Conservation (phyloP, 2,329 filamentous ascomycete genomes). For the Capronia americana region DNA sequence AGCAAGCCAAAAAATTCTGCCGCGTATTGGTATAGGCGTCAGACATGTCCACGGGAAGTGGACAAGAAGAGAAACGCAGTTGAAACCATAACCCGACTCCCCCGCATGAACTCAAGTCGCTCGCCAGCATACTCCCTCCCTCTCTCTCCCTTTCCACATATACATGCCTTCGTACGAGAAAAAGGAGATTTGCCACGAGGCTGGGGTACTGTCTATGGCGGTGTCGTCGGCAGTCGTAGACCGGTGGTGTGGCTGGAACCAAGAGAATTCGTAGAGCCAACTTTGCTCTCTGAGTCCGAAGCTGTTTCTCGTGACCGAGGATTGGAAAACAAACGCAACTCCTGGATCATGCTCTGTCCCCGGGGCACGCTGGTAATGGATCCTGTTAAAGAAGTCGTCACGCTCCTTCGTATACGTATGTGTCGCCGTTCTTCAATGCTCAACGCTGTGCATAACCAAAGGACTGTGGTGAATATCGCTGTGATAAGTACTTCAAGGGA, state of each 20-base stretch:
- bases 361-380: slow-evolving; percentile 20
- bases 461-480: slow-evolving; percentile 26
- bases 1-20: slow-evolving; percentile 14
- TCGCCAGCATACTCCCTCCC: slow-evolving; percentile 22
- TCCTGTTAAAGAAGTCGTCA: slow-evolving; percentile 20
- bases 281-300: slow-evolving; percentile 25
- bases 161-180: slow-evolving; percentile 32
- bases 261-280: slow-evolving; percentile 33
- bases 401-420: slow-evolving; percentile 8
- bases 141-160: slow-evolving; percentile 22
- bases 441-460: slow-evolving; percentile 28
- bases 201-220: slow-evolving; percentile 33
- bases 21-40: slow-evolving; percentile 13
- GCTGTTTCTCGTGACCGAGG: slow-evolving; percentile 24
- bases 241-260: slow-evolving; percentile 27
- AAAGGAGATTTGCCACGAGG: slow-evolving; percentile 35
- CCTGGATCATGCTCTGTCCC: slow-evolving; percentile 30
- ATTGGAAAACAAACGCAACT: slow-evolving; percentile 25
- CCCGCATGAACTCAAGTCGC: slow-evolving; percentile 12
- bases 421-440: slow-evolving; percentile 23
- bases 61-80: slow-evolving; percentile 11
- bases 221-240: slow-evolving; percentile 27
- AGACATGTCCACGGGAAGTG: slow-evolving; percentile 14
- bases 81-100: slow-evolving; percentile 17
- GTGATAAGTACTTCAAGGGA: slow-evolving; percentile 20